Conservation (phyloP, 2,329 filamentous ascomycete genomes). For the Trichophyton verrucosum region DNA sequence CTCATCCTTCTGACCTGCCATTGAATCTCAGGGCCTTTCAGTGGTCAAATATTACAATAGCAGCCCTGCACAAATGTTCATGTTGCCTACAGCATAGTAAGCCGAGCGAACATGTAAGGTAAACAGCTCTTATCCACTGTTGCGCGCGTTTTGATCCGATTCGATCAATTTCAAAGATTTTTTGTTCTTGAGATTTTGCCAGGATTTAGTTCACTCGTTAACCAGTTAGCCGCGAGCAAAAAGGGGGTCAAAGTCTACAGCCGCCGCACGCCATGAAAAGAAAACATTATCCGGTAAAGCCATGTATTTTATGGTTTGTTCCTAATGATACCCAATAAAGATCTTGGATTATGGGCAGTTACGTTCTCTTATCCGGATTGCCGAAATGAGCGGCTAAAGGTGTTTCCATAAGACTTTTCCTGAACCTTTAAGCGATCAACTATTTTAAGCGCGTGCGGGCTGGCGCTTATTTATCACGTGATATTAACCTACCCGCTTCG, state of each 20-base stretch:
- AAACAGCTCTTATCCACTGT: background rate
- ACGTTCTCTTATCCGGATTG: too few relatives aligned
- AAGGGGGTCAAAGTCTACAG: background rate
- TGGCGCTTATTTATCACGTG: background rate
- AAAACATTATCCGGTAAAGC: too few relatives aligned
- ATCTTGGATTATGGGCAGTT: too few relatives aligned
- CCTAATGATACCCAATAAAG: too few relatives aligned
- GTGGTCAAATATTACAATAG: background rate
- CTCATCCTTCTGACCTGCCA: slow-evolving; percentile 17
- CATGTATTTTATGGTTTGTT: too few relatives aligned
- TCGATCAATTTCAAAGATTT: background rate
- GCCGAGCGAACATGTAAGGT: background rate
- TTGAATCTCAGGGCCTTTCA: slow-evolving; percentile 3
- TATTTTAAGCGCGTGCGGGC: background rate
- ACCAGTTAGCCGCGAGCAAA: background rate
- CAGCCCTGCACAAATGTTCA: background rate
- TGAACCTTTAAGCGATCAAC: background rate
- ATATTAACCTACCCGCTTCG: background rate
- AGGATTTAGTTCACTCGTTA: background rate
- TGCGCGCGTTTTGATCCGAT: background rate
- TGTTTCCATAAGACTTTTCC: background rate
- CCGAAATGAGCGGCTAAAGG: too few relatives aligned
- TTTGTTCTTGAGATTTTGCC: background rate
- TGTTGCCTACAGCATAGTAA: background rate
- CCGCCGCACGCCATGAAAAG: background rate